Conservation (phyloP, 129 eudicot species). For the Pittosporum tobira region DNA sequence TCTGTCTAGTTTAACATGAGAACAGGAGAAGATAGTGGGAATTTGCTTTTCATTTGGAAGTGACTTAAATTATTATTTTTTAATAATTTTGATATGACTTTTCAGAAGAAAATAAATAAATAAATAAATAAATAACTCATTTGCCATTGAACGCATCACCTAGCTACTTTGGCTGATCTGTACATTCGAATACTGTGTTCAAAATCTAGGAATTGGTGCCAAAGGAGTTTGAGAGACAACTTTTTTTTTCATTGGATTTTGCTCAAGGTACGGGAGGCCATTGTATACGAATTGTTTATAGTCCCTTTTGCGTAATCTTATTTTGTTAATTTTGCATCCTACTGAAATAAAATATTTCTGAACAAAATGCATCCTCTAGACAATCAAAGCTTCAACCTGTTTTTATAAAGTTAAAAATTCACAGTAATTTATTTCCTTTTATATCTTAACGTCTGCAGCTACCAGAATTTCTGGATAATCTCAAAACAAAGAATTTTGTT, state of each 20-base stretch:
- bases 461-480: conserved; percentile 65
- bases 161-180: too few species aligned
- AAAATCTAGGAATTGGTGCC: background rate
- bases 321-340: background rate
- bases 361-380: background rate
- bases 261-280: background rate
- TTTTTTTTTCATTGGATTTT: background rate
- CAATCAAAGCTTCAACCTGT: background rate
- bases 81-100: too few species aligned
- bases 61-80: too few species aligned
- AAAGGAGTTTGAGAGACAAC: background rate
- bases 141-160: too few species aligned
- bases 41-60: too few species aligned
- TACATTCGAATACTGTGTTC: too few species aligned
- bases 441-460: conserved; percentile 23
- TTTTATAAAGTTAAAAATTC: too few species aligned
- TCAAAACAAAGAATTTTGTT: conserved; percentile 65
- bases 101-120: too few species aligned
- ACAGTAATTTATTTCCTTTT: background rate
- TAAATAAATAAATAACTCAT: too few species aligned
- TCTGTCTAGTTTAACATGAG: too few species aligned
- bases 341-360: too few species aligned
- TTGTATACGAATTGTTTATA: background rate
- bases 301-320: background rate
- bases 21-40: too few species aligned